Evolutionary conservation across 148 eudicot genomes (phyloP).

Genomic region (Diospyros lotus): DNA sequence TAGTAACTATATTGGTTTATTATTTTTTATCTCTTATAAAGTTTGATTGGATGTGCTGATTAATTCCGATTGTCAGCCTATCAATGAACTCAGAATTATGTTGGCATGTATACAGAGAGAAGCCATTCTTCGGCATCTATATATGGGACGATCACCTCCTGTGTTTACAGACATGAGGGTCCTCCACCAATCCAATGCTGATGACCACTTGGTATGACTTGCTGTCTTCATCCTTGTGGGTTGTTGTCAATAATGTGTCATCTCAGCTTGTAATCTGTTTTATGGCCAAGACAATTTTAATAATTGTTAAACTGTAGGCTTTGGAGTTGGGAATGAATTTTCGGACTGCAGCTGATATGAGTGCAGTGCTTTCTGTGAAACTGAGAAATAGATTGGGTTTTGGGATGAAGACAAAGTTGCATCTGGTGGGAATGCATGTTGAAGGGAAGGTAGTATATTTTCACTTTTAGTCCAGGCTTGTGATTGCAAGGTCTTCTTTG

Average conservation of each 20-base stretch:
- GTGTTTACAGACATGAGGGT: constrained; percentile 87
- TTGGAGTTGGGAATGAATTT: constrained; percentile 89
- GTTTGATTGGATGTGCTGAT: background rate
- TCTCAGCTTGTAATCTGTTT: background rate
- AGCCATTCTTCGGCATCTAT: constrained; percentile 62
- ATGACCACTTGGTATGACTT: constrained; percentile 79
- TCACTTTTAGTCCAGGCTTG: background rate
- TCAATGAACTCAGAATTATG: constrained; percentile 3
- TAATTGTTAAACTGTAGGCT: constrained; percentile 39
- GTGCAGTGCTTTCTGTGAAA: constrained; percentile 71
- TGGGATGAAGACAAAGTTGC: constrained; percentile 76
- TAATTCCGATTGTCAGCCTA: background rate
- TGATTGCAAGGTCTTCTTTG: background rate
- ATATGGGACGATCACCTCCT: constrained; percentile 90
- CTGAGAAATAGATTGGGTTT: constrained; percentile 79
- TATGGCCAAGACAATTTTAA: background rate
- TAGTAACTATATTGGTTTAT: background rate
- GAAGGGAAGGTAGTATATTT: constrained; percentile 77
- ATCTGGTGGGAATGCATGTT: constrained; percentile 80
- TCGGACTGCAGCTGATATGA: constrained; percentile 88
- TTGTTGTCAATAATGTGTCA: background rate
- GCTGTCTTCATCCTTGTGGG: too few species aligned
- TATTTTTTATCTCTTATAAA: background rate
- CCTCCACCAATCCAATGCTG: constrained; percentile 59
- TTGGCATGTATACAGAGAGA: constrained; percentile 43